These are phyloP conservation scores for Alternaria dauci DNA, from an alignment of 2,329 filamentous ascomycete genomes.

Conservation along the genomic window DNA sequence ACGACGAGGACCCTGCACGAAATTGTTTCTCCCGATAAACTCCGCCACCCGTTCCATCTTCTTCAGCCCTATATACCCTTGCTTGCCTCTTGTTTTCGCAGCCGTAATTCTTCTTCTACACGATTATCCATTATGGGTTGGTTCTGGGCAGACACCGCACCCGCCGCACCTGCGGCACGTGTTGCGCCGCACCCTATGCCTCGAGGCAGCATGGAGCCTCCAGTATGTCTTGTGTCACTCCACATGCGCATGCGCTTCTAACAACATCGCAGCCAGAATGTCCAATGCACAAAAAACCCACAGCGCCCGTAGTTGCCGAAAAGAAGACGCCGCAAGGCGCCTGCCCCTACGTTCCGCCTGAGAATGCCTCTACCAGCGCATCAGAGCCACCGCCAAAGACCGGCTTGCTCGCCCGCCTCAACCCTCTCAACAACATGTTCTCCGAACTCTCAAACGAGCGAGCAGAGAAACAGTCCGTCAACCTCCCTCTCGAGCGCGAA, in stretches of 20 bases:
- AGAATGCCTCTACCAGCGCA: conserved; percentile 39
- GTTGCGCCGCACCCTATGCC: conserved; percentile 60
- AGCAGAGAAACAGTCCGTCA: conserved; percentile 74
- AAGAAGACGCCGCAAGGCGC: conserved; percentile 55
- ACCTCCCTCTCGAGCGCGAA: conserved; percentile 82
- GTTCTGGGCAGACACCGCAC: conserved; percentile 71
- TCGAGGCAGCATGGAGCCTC: conserved; percentile 60
- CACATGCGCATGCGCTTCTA: conserved; percentile 30
- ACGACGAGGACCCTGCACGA: conserved; percentile 43
- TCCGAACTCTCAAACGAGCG: conserved; percentile 81
- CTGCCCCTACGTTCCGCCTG: conserved; percentile 59
- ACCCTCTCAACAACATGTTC: conserved; percentile 96
- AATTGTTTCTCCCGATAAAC: conserved; percentile 48
- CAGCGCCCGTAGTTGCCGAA: conserved; percentile 42
- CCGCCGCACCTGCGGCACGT: conserved; percentile 49
- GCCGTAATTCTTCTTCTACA: conserved; percentile 14
- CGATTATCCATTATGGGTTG: conserved; percentile 65
- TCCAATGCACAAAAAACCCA: conserved; percentile 69
- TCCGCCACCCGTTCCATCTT: conserved; percentile 39
- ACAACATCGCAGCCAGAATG: conserved; percentile 65
- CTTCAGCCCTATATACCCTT: conserved; percentile 19
- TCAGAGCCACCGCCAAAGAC: conserved; percentile 45
- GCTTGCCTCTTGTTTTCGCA: conserved; percentile 16
- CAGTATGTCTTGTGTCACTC: conserved; percentile 53
- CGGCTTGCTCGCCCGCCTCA: conserved; percentile 71